Base-by-base conservation (phyloP, 2,329 filamentous ascomycete species). In the Penicillium digitatum region DNA sequence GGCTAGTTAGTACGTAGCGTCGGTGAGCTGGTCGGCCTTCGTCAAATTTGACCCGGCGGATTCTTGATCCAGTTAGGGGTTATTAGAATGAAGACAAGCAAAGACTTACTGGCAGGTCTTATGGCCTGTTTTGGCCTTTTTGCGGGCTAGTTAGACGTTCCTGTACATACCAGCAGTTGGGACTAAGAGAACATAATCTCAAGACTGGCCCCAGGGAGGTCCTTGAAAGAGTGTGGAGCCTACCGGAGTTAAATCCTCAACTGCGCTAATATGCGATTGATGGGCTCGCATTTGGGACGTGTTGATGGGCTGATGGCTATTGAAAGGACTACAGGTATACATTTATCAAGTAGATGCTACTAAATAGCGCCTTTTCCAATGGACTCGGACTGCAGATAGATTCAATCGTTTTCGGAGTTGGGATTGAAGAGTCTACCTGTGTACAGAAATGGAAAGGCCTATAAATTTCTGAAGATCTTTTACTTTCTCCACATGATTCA, bases 11-110 rank as follows among this genome's bases (percentile, higher is more conserved):
- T 10, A 64, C 51, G 54, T 74, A 76, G 16, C 69, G 66, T 29
- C 60, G 59, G 52, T 74, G 76, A 20, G 66, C 68, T 11, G 74
- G 74, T 24, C 66, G 65, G 5, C 58, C 59, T 57, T 78, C 74
- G 46, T 78, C 76, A 43, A 70, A 73, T 57, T 72, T 72, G 20
- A 71, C 63, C 14, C 65, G 64, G 16, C 69, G 66, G 12, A 60
- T 53, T 34, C 65, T 70, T 53, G 12, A 22, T 34, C 5, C 16
- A 20, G 27, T 53, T 45, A 54, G 39, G 7, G 2, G 22, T 26
- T 12, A 14, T n/a, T 48, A 9, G n/a, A 42, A 29, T 31, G n/a
- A 24, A 14, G 42, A 43, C n/a, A 3, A 14, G 22, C 12, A 32
- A 11, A 24, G 7, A 46, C 58, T 60, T 56, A 71, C 69, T 69